Evolutionary conservation across 2,329 filamentous ascomycete genomes (phyloP), one percentile per base, ranked within the genome.

Genomic region (Graphilbum fragrans): DNA sequence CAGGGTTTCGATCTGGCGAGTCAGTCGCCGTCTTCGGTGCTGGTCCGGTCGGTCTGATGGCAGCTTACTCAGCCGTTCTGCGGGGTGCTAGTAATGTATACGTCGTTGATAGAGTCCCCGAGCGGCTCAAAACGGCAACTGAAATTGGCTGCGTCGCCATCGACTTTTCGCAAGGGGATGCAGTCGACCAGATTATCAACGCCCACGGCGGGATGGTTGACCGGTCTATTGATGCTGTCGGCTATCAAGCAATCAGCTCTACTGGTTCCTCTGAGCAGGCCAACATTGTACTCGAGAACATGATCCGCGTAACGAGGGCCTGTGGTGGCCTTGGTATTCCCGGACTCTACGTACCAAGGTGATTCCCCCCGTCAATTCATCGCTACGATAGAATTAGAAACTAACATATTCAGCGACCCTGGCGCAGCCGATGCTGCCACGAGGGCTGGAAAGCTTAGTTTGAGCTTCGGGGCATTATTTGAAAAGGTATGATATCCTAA

Each of bases 1-100:
- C 59, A 9, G 59, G 59, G 10, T 65, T 65, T 48, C 39, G 58
- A 41, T 48, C 62, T 0, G 63, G 63, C 12, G 51, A 55, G 40
- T 37, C 42, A 16, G 46, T 55, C 1, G 50, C 50, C 38, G 47
- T 53, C 34, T 54, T 55, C 36, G 53, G 52, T 18, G 53, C 44
- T 19, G 44, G 44, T 3, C 50, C 53, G 29, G 52, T 54, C 20
- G 53, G 53, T 10, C 49, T 55, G 3, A 41, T 55, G 41, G 37
- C 33, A n/a, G 49, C 50, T 10, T 54, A 54, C 45, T 46, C 44
- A 38, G 53, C 53, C 38, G 35, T 50, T n/a, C 36, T 54, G 20
- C 50, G 52, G 10, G 52, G 53, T n/a, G 53, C 53, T 0, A 35
- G 39, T 21, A 31, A 33, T 18, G 49, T 54, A 7, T 53, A 46